These are phyloP conservation scores for Prunus yedoensis DNA, from an alignment of 331 rosid species.

Conservation along the genomic window DNA sequence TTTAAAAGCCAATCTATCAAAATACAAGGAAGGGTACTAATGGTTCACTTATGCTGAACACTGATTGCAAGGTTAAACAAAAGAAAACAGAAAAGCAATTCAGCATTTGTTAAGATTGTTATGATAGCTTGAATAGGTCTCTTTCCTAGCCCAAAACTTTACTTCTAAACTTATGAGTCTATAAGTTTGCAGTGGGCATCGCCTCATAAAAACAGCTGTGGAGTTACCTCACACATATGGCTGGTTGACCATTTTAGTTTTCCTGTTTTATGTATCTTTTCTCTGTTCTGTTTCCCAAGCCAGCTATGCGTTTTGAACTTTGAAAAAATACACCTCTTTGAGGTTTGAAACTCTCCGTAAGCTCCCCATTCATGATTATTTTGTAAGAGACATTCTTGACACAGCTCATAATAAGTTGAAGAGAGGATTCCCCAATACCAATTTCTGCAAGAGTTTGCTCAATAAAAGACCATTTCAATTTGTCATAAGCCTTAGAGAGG, in stretches of 20 bases:
- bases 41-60: neutral
- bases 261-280: neutral
- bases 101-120: neutral
- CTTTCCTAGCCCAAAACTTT: neutral
- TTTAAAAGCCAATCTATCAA: neutral
- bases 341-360: too few species aligned
- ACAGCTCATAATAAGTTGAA: too few species aligned
- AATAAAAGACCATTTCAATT: too few species aligned
- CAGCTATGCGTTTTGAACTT: neutral
- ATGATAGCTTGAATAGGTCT: neutral
- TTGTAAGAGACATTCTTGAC: too few species aligned
- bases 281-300: neutral
- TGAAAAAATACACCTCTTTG: too few species aligned
- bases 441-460: too few species aligned
- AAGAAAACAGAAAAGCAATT: neutral
- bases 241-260: neutral
- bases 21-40: neutral
- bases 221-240: neutral
- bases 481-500: too few species aligned
- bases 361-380: too few species aligned
- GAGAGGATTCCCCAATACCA: too few species aligned
- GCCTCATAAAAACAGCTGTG: neutral
- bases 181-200: neutral
- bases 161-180: neutral
- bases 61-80: neutral